A percentile compares a stretch with the other conserved stretches of the same genome.
phyloP scores from a whole-genome alignment of 108 stramenopile genomes.

The Parietichytrium sp. region DNA sequence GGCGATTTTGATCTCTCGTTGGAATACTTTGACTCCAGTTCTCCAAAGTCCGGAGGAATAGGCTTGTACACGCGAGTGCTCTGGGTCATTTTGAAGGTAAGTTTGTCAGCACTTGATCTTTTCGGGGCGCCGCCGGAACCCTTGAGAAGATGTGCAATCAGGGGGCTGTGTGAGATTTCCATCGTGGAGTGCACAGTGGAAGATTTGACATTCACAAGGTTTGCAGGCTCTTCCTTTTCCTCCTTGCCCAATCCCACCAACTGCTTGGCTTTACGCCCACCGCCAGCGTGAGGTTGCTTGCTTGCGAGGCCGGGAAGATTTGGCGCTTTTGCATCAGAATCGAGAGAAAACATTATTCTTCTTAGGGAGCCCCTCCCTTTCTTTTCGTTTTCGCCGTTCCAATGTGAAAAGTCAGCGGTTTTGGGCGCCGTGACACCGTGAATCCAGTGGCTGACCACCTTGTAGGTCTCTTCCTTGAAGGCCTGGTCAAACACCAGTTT shows the following conservation, averaged over 20 bases:
- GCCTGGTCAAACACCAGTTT: background rate
- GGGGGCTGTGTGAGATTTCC: slow-evolving; percentile 2
- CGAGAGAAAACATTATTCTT: background rate
- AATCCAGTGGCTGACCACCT: background rate
- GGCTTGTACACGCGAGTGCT: slow-evolving; percentile 16
- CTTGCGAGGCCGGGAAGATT: background rate
- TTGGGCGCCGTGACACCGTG: background rate
- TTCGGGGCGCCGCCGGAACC: background rate
- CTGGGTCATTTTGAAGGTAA: slow-evolving; percentile 14
- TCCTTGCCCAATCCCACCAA: background rate
- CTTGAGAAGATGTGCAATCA: background rate
- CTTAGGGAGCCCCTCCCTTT: background rate
- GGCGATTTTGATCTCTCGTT: no score
- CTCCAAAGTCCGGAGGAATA: no score
- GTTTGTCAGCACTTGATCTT: slow-evolving; percentile 32
- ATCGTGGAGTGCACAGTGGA: background rate
- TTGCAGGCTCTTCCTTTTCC: background rate
- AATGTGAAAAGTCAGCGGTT: background rate
- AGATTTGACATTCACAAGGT: slow-evolving; percentile 8
- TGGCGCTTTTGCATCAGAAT: background rate
- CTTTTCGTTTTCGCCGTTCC: background rate
- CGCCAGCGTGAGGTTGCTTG: background rate
- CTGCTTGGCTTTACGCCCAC: background rate
- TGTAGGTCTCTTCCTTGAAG: background rate
- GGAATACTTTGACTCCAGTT: no score